phyloP scores from a whole-genome alignment of 805 yeast species.

The Candida pseudoglaebosa region DNA sequence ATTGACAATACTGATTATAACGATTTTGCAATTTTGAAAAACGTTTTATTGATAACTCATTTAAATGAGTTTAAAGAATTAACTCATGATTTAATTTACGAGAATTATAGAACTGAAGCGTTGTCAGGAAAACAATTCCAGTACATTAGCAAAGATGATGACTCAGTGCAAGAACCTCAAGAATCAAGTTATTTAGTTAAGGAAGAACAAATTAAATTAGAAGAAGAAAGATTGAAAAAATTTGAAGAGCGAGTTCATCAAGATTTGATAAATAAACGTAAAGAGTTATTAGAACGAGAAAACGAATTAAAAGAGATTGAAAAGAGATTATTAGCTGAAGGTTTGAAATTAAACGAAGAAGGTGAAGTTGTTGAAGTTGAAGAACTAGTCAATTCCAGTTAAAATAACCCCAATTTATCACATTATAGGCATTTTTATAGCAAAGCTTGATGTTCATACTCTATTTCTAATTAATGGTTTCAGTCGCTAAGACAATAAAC shows the following conservation, averaged over 20 bases:
- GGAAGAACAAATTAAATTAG: constrained; percentile 85
- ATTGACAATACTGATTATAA: constrained; percentile 70
- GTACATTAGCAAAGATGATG: constrained; percentile 18
- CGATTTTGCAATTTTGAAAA: constrained; percentile 77
- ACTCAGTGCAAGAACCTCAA: no score
- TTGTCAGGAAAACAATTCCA: constrained; percentile 58
- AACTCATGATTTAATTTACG: constrained; percentile 84
- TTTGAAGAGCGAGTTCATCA: constrained; percentile 88
- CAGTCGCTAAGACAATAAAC: no score
- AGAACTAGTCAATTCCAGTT: no score
- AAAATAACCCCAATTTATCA: no score
- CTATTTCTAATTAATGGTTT: no score
- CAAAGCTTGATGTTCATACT: no score
- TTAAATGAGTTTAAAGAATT: constrained; percentile 83
- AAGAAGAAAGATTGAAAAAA: constrained; percentile 82
- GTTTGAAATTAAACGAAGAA: constrained; percentile 38
- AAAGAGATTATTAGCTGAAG: constrained; percentile 59
- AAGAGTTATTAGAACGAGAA: constrained; percentile 81
- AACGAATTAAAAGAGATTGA: constrained; percentile 80
- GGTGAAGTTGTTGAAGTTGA: constrained; percentile 32
- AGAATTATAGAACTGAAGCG: constrained; percentile 85
- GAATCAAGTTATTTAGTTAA: constrained; percentile 45
- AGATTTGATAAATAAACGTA: constrained; percentile 74
- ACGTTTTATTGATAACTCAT: constrained; percentile 76
- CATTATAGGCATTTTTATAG: no score